phyloP scores from a whole-genome alignment of 2,329 filamentous ascomycete species.

The Colletotrichum sp. region DNA sequence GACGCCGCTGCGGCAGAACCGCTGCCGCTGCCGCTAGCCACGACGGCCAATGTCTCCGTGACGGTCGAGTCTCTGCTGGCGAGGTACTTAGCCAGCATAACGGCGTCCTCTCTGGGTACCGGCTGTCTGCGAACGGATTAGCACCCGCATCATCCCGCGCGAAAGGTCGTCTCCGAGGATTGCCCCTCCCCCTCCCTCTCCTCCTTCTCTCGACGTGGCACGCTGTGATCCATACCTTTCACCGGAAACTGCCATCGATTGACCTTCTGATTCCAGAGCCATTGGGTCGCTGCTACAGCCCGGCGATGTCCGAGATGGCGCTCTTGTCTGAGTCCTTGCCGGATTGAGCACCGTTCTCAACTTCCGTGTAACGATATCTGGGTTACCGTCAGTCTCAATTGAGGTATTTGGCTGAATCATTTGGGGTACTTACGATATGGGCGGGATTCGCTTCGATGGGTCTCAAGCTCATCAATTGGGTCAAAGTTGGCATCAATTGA shows the following conservation, averaged over 20 bases:
- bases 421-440: background rate
- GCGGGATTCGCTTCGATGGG: background rate
- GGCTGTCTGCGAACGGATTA: background rate
- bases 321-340: background rate
- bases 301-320: background rate
- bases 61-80: background rate
- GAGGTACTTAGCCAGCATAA: background rate
- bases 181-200: background rate
- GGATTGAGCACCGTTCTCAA: background rate
- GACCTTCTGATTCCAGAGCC: background rate
- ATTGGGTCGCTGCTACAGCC: background rate
- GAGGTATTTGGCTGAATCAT: background rate
- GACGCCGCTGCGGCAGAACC: background rate
- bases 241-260: constrained; percentile 12
- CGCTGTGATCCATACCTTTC: constrained; percentile 15
- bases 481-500: background rate
- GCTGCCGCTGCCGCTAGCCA: background rate
- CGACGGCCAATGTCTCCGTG: background rate
- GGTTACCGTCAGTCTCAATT: background rate
- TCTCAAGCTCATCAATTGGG: background rate
- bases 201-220: constrained; percentile 18
- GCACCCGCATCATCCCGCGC: background rate
- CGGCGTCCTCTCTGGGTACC: background rate
- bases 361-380: background rate
- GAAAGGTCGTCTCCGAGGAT: background rate